Conservation (phyloP, 257 asterid species). For the Solanum clarkiae region DNA sequence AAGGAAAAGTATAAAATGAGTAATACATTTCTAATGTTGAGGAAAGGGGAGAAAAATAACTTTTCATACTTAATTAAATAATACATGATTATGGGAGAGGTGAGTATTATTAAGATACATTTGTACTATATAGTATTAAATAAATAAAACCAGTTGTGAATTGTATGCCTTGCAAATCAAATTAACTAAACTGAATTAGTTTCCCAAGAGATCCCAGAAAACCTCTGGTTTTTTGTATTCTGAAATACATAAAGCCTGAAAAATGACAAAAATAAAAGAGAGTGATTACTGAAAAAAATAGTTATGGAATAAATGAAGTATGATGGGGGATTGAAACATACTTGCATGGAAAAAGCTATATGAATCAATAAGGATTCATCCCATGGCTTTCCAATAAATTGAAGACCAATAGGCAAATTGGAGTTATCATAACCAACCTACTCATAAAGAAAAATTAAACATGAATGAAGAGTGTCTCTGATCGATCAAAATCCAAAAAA, state of each 20-base stretch:
- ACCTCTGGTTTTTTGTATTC: constrained; percentile 65
- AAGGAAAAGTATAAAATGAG: not conserved
- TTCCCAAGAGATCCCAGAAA: constrained; percentile 48
- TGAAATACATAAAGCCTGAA: constrained; percentile 55
- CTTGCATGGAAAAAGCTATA: constrained; percentile 72
- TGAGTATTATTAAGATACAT: not conserved
- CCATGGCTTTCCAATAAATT: constrained; percentile 91
- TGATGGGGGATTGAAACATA: not conserved
- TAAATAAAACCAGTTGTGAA: not conserved
- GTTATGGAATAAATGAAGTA: not conserved
- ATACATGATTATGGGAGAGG: not conserved
- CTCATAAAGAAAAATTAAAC: not conserved
- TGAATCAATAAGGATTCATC: constrained; percentile 66
- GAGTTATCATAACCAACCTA: constrained; percentile 73
- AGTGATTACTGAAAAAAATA: not conserved
- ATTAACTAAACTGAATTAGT: not conserved
- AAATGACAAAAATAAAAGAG: not conserved
- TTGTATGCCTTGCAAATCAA: not conserved
- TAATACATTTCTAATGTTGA: not conserved
- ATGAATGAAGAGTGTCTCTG: not conserved
- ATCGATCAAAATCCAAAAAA: too few relatives aligned
- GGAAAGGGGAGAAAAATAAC: not conserved
- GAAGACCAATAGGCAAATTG: constrained; percentile 86
- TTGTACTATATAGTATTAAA: not conserved
- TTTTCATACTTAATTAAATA: not conserved